Evolutionary conservation across 768 basidiomycete genomes (phyloP).

Genomic region (Tricholoma saponaceum): DNA sequence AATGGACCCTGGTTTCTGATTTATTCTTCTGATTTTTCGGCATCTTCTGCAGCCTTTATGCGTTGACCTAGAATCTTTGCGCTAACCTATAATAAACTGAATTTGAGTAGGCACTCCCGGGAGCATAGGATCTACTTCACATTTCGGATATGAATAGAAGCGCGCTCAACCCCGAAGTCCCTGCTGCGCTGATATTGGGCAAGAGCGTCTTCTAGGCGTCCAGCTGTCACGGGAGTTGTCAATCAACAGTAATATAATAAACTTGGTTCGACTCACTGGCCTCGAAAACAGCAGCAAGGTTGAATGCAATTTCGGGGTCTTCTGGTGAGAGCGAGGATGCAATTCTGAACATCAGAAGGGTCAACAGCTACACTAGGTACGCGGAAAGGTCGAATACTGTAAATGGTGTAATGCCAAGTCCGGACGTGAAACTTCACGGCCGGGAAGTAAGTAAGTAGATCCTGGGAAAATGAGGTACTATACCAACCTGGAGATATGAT

Average conservation of each 20-base stretch:
- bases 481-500: constrained; percentile 60
- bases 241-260: constrained; percentile 20
- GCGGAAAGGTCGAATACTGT: constrained; percentile 43
- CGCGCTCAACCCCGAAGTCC: constrained; percentile 75
- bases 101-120: constrained; percentile 13
- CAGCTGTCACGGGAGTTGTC: constrained; percentile 44
- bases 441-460: constrained; percentile 4
- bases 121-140: constrained; percentile 34
- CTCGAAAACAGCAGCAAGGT: constrained; percentile 87
- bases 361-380: constrained; percentile 25
- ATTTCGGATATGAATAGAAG: constrained; percentile 79
- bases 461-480: constrained; percentile 5
- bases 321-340: constrained; percentile 81
- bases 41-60: constrained; percentile 43
- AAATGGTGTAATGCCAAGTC: constrained; percentile 86
- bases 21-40: constrained; percentile 33
- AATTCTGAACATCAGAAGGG: constrained; percentile 48
- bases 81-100: constrained; percentile 51
- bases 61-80: constrained; percentile 73
- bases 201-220: constrained; percentile 75
- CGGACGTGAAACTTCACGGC: constrained; percentile 59
- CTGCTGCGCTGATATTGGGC: constrained; percentile 79
- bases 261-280: constrained; percentile 54
- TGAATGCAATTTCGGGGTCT: constrained; percentile 90
- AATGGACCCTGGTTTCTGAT: constrained; percentile 19